Evolutionary conservation across 345 rosid species (phyloP).

Genomic region (Hibiscus mutabilis): DNA sequence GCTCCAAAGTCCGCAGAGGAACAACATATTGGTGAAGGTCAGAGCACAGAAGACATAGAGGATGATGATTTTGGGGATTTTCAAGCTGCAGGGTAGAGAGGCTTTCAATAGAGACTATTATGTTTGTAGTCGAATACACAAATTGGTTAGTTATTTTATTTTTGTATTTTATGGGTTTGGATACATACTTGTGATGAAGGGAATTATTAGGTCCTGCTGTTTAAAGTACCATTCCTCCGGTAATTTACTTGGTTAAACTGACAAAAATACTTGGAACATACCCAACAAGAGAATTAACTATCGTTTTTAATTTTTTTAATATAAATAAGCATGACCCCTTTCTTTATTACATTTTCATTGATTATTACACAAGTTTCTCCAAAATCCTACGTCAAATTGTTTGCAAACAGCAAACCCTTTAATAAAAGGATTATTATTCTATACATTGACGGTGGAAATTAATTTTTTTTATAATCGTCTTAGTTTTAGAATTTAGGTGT

Average conservation of each 20-base stretch:
- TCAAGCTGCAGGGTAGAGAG: conserved; percentile 67
- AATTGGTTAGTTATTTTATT: neutral
- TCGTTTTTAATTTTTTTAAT: neutral
- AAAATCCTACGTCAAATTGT: too few species aligned
- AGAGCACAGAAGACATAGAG: conserved; percentile 35
- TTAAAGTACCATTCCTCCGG: neutral
- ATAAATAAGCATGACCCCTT: neutral
- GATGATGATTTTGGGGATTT: conserved; percentile 98
- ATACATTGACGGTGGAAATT: too few species aligned
- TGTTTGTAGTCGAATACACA: neutral
- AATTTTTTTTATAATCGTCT: too few species aligned
- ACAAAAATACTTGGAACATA: neutral
- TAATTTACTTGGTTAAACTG: neutral
- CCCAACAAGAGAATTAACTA: neutral
- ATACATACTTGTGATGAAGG: neutral
- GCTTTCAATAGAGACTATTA: neutral
- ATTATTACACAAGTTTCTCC: too few species aligned
- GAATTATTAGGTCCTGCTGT: neutral
- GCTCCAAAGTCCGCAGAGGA: conserved; percentile 22
- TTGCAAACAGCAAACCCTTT: too few species aligned
- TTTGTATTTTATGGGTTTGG: neutral
- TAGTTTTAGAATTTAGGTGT: too few species aligned
- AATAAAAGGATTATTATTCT: too few species aligned
- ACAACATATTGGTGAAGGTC: conserved; percentile 20
- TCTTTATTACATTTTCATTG: too few species aligned